These are phyloP conservation scores for Croton laevigatus DNA, from an alignment of 441 rosid genomes.

Conservation along the genomic window DNA sequence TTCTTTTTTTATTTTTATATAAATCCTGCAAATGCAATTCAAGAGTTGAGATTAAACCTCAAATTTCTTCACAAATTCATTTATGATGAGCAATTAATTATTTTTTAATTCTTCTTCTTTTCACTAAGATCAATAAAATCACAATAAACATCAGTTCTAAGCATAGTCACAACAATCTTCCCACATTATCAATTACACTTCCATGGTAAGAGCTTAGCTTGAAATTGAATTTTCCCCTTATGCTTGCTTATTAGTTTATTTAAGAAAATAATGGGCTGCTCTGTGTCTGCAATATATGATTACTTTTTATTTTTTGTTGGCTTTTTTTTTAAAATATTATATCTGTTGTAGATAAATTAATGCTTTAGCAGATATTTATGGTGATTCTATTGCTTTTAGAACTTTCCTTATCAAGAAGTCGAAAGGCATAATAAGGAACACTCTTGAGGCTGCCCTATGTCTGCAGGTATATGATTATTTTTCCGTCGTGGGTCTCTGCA, in stretches of 20 bases:
- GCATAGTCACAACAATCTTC: no score
- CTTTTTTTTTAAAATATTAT: neutral
- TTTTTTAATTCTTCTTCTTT: no score
- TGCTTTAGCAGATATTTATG: slow-evolving; percentile 17
- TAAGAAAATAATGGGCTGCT: slow-evolving; percentile 39
- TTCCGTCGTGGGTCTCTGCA: slow-evolving; percentile 55
- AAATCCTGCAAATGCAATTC: no score
- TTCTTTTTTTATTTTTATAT: no score
- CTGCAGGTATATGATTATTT: no score
- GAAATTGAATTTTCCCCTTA: neutral
- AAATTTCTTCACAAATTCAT: no score
- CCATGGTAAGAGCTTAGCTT: slow-evolving; percentile 8
- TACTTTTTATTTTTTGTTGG: neutral
- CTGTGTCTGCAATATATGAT: slow-evolving; percentile 81
- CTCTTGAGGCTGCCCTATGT: no score
- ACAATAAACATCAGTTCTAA: no score
- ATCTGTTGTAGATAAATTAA: neutral
- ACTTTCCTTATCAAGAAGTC: slow-evolving; percentile 98
- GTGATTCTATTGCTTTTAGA: slow-evolving; percentile 42
- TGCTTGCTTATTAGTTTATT: neutral
- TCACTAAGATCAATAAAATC: no score
- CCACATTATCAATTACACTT: neutral
- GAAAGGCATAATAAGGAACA: slow-evolving; percentile 98
- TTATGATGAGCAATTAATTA: no score
- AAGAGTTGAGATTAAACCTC: no score